Conservation (phyloP, 306 rosid species). For the Lagenaria siceraria region DNA sequence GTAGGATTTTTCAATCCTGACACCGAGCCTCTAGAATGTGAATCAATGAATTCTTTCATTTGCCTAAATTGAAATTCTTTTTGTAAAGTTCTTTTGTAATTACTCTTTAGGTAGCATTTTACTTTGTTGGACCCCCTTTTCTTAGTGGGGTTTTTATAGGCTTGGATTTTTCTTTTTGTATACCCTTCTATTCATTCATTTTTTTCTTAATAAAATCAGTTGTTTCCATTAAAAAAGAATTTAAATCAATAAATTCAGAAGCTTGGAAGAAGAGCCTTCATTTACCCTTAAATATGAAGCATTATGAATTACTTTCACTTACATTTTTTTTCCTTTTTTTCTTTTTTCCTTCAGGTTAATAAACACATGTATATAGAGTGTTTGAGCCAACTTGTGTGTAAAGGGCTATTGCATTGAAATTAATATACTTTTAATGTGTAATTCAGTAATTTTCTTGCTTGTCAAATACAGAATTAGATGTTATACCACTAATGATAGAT, state of each 20-base stretch:
- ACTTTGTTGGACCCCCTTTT: too few relatives aligned
- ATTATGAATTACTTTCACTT: neutral
- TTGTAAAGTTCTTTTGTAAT: too few relatives aligned
- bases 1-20: neutral
- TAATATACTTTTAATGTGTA: neutral
- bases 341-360: too few relatives aligned
- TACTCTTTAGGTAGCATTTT: too few relatives aligned
- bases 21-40: neutral
- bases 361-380: neutral
- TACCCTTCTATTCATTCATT: too few relatives aligned
- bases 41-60: neutral
- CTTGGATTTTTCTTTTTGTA: too few relatives aligned
- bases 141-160: too few relatives aligned
- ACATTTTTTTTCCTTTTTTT: too few relatives aligned
- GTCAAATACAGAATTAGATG: neutral
- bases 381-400: neutral
- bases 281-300: neutral
- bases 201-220: too few relatives aligned
- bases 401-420: neutral
- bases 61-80: neutral
- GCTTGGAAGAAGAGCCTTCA: too few relatives aligned
- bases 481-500: neutral
- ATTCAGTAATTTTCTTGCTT: neutral
- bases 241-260: too few relatives aligned
- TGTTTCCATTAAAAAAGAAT: too few relatives aligned